Percentiles rank a stretch among this genome's conserved stretches.
phyloP scores from a whole-genome alignment of 805 yeast species.

The Yamadazyma takamatsuzukensis region DNA sequence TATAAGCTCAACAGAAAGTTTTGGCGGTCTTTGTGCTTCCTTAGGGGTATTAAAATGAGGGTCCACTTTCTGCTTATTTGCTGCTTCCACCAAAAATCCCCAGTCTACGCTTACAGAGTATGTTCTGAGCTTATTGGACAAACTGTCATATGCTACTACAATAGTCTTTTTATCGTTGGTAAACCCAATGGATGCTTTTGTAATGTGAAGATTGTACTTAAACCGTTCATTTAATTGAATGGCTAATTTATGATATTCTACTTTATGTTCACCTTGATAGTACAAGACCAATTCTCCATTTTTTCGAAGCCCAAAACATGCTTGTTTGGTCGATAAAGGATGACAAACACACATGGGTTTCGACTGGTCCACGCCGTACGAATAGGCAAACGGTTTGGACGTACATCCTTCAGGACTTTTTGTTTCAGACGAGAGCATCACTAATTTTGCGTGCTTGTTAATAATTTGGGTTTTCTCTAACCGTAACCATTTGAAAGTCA shows the following conservation, averaged over 20 bases:
- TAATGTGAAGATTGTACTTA: slow-evolving; percentile 9
- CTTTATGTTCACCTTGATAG: slow-evolving; percentile 61
- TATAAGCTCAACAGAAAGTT: slow-evolving; percentile 17
- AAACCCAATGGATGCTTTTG: slow-evolving; percentile 50
- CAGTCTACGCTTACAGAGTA: slow-evolving; percentile 48
- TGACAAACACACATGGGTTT: slow-evolving; percentile 62
- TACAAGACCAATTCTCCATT: slow-evolving; percentile 59
- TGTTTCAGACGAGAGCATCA: slow-evolving; percentile 7
- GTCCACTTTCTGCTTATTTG: slow-evolving; percentile 41
- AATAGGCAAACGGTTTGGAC: slow-evolving; percentile 26
- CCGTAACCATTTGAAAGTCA: slow-evolving; percentile 69
- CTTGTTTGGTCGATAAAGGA: slow-evolving; percentile 66
- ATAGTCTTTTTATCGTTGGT: slow-evolving; percentile 43
- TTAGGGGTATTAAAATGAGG: slow-evolving; percentile 52
- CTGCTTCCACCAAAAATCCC: slow-evolving; percentile 50
- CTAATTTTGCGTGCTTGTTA: slow-evolving; percentile 53
- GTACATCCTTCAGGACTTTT: slow-evolving; percentile 1
- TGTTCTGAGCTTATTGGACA: slow-evolving; percentile 34
- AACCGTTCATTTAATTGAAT: slow-evolving; percentile 23
- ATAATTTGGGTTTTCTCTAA: slow-evolving; percentile 64
- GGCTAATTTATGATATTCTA: slow-evolving; percentile 48
- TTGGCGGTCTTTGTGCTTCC: slow-evolving; percentile 40
- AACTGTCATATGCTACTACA: slow-evolving; percentile 38
- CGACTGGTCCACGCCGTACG: slow-evolving; percentile 57
- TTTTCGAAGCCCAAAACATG: slow-evolving; percentile 61